Evolutionary conservation across 202 grass and related monocot species (phyloP).

Genomic region (Setaria viridis): DNA sequence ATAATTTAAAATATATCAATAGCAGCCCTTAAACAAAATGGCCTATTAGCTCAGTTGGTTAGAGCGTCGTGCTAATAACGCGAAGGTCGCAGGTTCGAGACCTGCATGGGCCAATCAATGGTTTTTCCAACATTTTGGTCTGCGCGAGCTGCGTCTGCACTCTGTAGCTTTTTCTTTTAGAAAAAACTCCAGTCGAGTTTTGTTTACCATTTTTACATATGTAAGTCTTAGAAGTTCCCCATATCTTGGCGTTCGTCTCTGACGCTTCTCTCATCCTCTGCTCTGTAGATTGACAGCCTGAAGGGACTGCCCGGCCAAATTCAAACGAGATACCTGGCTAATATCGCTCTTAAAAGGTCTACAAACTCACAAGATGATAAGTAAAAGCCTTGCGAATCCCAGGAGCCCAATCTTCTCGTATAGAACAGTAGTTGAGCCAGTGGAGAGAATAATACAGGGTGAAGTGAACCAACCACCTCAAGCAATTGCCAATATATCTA

Average conservation of each 20-base stretch:
- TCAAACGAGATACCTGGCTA: neutral
- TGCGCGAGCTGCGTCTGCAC: no score
- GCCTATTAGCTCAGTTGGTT: conserved; percentile 91
- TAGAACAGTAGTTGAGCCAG: conserved; percentile 42
- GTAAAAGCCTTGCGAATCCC: neutral
- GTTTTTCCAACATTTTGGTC: no score
- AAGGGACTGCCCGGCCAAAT: neutral
- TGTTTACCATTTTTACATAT: no score
- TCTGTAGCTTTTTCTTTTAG: no score
- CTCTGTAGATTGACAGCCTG: neutral
- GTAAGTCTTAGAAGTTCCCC: no score
- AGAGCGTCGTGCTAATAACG: conserved; percentile 89
- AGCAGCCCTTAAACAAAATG: neutral
- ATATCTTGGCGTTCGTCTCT: no score
- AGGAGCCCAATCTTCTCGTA: conserved; percentile 25
- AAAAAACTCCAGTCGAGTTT: no score
- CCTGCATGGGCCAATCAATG: neutral
- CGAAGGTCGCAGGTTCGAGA: conserved; percentile 79
- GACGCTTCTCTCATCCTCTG: neutral
- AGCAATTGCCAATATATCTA: conserved; percentile 58
- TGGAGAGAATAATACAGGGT: conserved; percentile 56
- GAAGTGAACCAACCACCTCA: conserved; percentile 44
- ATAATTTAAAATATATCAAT: no score
- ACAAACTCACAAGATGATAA: neutral
- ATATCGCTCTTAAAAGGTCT: neutral